Base-by-base conservation (phyloP, 1,139 yeast species). In the Candida sojae region DNA sequence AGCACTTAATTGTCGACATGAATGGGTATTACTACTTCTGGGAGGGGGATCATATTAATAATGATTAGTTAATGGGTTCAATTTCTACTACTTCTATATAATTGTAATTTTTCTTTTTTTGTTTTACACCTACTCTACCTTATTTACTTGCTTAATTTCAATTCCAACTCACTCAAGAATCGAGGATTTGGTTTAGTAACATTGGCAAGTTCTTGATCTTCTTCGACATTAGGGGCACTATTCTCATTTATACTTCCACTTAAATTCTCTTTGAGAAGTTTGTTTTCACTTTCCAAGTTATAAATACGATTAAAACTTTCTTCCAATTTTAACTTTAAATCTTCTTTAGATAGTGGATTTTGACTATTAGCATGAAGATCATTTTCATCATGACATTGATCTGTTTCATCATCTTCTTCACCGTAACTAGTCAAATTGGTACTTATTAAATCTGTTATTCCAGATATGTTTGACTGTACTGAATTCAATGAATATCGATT, bases 401-500 rank as follows among this genome's bases (percentile, higher is more conserved):
- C 44, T 10, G 35, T 26, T 30, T 45, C 36, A 1, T 55, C 59
- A 8, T 63, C 67, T 13, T 64, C 69, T 12, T 66, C 74, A 37
- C 21, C 21, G 21, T 65, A 72, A 6, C 73, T 65, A 1, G 77
- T 73, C 17, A 67, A 57, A 43, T 70, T 73, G 3, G 77, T 71
- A 3, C 77, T 68, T 7, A 73, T 62, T 44, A 73, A 57, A 45
- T 75, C 80, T 4, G 77, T 66, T 33, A 75, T 48, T 1, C 78
- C 79, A 44, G 78, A 71, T 11, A 75, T 56, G 52, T 74, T 75
- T 10, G 79, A 74, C 48, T 63, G 69, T 50, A 71, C 61, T 11
- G 79, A 74, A 48, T 71, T 73, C 41, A 73, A 53, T 0, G 79
- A 73, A 49, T 66, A 73, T 41, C 79, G 59, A 49, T 64, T 63